Evolutionary conservation across 2,329 filamentous ascomycete species (phyloP).

Genomic region (Botrytis cinerea): DNA sequence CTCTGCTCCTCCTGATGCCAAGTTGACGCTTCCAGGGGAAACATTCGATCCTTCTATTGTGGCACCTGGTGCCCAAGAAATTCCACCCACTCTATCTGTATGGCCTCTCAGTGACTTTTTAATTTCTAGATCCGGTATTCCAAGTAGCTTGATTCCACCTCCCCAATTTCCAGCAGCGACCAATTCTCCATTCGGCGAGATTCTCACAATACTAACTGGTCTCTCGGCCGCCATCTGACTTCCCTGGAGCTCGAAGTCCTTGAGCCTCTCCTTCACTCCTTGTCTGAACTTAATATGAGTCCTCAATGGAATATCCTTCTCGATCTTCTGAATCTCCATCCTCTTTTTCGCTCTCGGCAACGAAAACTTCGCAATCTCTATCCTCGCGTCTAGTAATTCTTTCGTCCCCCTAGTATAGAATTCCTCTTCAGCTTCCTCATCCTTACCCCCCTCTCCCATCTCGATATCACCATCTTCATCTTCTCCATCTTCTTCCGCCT

Average conservation of each 20-base stretch:
- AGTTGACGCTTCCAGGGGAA: constrained; percentile 73
- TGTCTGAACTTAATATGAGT: constrained; percentile 94
- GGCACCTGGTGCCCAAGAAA: constrained; percentile 86
- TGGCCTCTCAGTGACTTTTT: constrained; percentile 79
- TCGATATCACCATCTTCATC: constrained; percentile 65
- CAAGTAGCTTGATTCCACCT: constrained; percentile 82
- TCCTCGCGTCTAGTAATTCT: constrained; percentile 73
- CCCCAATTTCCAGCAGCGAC: constrained; percentile 93
- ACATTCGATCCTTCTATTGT: constrained; percentile 72
- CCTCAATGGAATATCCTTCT: constrained; percentile 79
- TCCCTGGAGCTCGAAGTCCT: constrained; percentile 85
- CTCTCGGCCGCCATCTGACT: constrained; percentile 91
- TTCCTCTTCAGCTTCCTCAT: constrained; percentile 82
- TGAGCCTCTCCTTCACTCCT: constrained; percentile 77
- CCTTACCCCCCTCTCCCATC: constrained; percentile 54
- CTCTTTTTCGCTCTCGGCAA: constrained; percentile 78
- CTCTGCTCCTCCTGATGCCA: constrained; percentile 89
- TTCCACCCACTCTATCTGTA: constrained; percentile 82
- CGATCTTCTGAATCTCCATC: constrained; percentile 74
- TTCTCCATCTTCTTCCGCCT: constrained; percentile 52
- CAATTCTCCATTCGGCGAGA: constrained; percentile 80
- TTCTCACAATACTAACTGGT: constrained; percentile 87
- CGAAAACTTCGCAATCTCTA: constrained; percentile 79
- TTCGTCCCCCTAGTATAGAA: constrained; percentile 87
- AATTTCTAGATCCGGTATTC: constrained; percentile 77